A percentile compares a stretch with the other conserved stretches of the same genome.
These are phyloP conservation scores for Tolypocladium guangdongense DNA, from an alignment of 2,329 filamentous ascomycete genomes.

Conservation along the genomic window DNA sequence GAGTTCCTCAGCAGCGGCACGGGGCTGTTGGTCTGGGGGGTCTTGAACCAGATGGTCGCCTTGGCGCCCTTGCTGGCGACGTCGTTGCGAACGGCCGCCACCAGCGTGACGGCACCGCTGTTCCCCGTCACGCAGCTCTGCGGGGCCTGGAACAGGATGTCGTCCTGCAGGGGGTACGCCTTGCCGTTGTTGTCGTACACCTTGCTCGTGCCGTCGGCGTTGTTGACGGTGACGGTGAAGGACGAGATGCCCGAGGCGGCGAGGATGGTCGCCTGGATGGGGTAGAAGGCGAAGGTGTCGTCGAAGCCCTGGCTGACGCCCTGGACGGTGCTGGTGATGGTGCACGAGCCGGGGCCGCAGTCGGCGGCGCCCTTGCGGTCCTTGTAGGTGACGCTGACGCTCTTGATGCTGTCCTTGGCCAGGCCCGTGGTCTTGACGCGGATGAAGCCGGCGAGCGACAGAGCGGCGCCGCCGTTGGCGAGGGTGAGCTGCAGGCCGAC, in stretches of 20 bases:
- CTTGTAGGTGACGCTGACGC: conserved; percentile 43
- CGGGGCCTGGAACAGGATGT: conserved; percentile 40
- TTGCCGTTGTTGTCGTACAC: conserved; percentile 46
- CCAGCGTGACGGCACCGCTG: conserved; percentile 30
- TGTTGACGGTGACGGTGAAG: conserved; percentile 42
- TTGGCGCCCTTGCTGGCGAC: conserved; percentile 27
- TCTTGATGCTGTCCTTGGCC: conserved; percentile 28
- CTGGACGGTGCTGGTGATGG: conserved; percentile 32
- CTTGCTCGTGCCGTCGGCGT: conserved; percentile 32
- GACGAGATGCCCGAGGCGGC: conserved; percentile 50
- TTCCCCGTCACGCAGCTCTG: conserved; percentile 43
- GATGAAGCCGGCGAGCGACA: conserved; percentile 44
- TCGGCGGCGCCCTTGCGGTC: conserved; percentile 37
- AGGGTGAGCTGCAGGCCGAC: conserved; percentile 45
- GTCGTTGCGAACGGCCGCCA: conserved; percentile 39
- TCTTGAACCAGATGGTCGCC: conserved; percentile 33
- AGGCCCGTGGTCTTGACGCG: conserved; percentile 43
- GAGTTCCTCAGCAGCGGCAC: conserved; percentile 28
- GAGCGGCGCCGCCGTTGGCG: conserved; percentile 31
- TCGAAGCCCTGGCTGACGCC: conserved; percentile 46
- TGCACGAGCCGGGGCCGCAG: conserved; percentile 31
- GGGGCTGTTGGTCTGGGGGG: conserved; percentile 26
- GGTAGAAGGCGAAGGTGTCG: conserved; percentile 46
- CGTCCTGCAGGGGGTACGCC: conserved; percentile 43
- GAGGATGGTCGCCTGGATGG: conserved; percentile 38